These are phyloP conservation scores for Nicotiana benthamiana DNA, from an alignment of 257 asterid genomes.

Conservation along the genomic window DNA sequence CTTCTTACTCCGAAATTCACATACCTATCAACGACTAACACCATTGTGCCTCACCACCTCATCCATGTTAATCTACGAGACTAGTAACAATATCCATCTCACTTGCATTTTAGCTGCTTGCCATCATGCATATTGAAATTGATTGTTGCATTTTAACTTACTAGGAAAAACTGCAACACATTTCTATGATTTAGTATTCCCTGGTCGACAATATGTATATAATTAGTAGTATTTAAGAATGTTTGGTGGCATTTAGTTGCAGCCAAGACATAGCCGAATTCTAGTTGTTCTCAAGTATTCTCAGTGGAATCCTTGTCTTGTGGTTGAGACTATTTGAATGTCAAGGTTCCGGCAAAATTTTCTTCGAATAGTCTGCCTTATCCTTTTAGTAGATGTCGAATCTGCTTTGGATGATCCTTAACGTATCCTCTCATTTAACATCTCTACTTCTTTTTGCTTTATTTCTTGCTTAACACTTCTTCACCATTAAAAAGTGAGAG, in stretches of 20 bases:
- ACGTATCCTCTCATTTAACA: background rate
- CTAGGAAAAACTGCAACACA: background rate
- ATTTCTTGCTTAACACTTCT: background rate
- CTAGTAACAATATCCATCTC: background rate
- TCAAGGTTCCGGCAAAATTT: background rate
- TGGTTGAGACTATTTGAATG: background rate
- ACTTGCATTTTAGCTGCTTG: background rate
- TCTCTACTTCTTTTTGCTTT: too few species aligned
- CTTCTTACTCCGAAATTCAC: background rate
- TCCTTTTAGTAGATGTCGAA: too few species aligned
- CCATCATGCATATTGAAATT: background rate
- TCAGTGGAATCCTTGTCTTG: background rate
- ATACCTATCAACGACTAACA: background rate
- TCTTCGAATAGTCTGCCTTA: too few species aligned
- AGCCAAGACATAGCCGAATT: background rate
- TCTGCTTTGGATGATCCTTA: background rate
- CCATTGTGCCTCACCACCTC: background rate
- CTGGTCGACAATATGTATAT: background rate
- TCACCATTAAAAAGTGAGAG: background rate
- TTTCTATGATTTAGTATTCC: background rate
- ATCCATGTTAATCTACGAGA: background rate
- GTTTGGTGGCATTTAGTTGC: too few species aligned
- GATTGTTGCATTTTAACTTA: background rate
- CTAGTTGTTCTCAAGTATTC: background rate
- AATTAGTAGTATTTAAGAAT: too few species aligned